Conservation (phyloP, 148 eudicot species). For the Rheum nobile region DNA sequence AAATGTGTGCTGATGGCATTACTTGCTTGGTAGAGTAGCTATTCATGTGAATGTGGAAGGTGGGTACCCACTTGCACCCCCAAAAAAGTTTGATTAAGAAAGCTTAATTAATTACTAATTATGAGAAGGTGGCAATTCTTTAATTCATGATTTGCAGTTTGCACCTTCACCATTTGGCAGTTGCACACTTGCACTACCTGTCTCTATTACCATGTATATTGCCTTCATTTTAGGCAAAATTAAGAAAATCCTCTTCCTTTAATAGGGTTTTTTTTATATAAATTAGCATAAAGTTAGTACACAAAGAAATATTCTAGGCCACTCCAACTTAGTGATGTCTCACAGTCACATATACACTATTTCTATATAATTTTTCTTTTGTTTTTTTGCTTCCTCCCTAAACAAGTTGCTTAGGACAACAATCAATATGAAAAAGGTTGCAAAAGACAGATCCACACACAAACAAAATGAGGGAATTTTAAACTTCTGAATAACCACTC, state of each 20-base stretch:
- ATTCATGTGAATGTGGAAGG: neutral
- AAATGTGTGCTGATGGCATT: neutral
- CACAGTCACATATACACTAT: neutral
- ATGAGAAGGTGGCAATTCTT: neutral
- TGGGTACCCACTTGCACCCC: constrained; percentile 1
- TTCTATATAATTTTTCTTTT: neutral
- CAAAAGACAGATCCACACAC: neutral
- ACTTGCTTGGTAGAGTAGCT: neutral
- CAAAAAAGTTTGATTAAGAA: constrained; percentile 1
- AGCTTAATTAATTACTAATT: neutral
- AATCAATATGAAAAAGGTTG: neutral
- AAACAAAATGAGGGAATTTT: neutral
- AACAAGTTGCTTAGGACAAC: neutral
- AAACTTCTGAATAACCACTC: neutral
- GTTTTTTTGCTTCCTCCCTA: neutral
- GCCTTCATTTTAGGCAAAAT: neutral
- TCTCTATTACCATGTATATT: neutral
- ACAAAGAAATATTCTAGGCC: neutral
- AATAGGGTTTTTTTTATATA: neutral
- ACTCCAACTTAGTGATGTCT: neutral
- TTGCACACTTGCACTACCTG: neutral
- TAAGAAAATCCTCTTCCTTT: neutral
- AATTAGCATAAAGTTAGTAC: neutral
- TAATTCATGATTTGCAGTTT: neutral
- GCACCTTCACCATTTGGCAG: neutral